phyloP scores from a whole-genome alignment of 2,329 filamentous ascomycete genomes.

The Fusarium gaditjirri region DNA sequence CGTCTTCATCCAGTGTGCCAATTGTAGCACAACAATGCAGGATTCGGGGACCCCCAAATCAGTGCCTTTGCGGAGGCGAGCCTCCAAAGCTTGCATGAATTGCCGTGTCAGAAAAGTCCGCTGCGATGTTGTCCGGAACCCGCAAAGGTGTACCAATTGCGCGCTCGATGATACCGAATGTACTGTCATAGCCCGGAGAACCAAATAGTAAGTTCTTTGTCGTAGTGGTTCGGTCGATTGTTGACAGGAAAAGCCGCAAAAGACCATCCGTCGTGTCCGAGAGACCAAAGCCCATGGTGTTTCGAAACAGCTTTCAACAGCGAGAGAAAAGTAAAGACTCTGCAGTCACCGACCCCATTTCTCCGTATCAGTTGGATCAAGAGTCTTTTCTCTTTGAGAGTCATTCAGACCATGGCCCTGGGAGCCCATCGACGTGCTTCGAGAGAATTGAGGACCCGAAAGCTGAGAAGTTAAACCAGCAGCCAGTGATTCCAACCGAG shows the following conservation, averaged over 20 bases:
- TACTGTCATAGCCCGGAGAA: rapidly evolving
- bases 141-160: not conserved
- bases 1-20: not conserved
- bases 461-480: rapidly evolving
- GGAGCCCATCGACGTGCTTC: not conserved
- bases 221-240: rapidly evolving
- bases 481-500: rapidly evolving
- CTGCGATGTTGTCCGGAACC: not conserved
- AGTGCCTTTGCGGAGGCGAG: not conserved
- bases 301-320: not conserved
- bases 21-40: not conserved
- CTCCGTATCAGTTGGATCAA: rapidly evolving
- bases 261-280: rapidly evolving
- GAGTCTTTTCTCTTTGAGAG: rapidly evolving
- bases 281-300: not conserved
- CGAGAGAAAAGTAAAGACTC: rapidly evolving
- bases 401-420: rapidly evolving
- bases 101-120: not conserved
- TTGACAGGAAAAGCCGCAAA: not conserved
- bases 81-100: not conserved
- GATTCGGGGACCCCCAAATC: rapidly evolving
- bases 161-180: not conserved
- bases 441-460: not conserved
- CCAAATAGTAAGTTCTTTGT: not conserved
- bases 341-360: rapidly evolving